These are phyloP conservation scores for Daldinia caldariorum DNA, from an alignment of 495 filamentous ascomycete genomes.

Conservation along the genomic window DNA sequence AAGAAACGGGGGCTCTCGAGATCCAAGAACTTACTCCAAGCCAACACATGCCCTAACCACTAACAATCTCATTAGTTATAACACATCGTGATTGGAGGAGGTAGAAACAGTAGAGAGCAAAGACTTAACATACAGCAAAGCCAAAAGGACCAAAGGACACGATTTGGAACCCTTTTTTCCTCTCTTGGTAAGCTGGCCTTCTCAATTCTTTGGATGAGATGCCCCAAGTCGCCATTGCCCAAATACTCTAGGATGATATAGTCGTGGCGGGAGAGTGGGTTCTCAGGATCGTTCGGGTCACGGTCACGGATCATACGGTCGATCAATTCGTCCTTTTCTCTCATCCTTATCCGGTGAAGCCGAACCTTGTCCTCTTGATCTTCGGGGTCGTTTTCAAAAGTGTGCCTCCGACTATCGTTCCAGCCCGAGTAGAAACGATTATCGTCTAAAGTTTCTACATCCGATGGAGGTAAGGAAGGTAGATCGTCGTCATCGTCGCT, in stretches of 20 bases:
- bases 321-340: neutral
- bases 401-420: neutral
- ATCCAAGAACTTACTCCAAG: conserved; percentile 19
- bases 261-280: conserved; percentile 15
- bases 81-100: neutral
- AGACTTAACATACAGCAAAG: conserved; percentile 33
- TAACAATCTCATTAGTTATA: conserved; percentile 19
- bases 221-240: conserved; percentile 25
- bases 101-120: neutral
- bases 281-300: neutral
- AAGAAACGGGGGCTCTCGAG: neutral
- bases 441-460: neutral
- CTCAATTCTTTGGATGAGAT: conserved; percentile 13
- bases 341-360: neutral
- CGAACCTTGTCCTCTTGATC: neutral
- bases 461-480: neutral
- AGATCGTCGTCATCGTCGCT: neutral
- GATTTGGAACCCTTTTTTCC: conserved; percentile 16
- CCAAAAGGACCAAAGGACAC: conserved; percentile 43
- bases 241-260: conserved; percentile 22
- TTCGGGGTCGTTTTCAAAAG: neutral
- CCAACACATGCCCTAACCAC: conserved; percentile 30
- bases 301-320: neutral
- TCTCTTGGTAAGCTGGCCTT: neutral
- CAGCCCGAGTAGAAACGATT: neutral